Evolutionary conservation across 208 protist genomes (phyloP), one percentile per base, ranked within the genome.

Genomic region (Angomonas deanei): DNA sequence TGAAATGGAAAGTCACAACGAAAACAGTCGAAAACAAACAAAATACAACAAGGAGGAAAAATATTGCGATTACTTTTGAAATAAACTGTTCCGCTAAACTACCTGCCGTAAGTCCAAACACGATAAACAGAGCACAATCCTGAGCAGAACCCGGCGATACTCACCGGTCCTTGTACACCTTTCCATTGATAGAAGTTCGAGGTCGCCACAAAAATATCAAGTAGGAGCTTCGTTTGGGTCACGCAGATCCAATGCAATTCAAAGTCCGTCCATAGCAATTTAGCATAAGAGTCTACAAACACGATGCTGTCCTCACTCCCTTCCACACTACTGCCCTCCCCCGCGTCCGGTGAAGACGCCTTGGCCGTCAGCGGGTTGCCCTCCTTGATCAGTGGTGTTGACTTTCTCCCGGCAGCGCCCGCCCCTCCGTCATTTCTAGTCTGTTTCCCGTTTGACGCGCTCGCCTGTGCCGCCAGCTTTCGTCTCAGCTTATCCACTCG

Each of bases 231-330:
- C 11, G 80, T 72, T 65, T 96, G 76, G 8, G 89, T 96, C 8
- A 96, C 86, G 64, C 74, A 92, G 61, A 93, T 84, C 86, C 89
- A 96, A 60, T 96, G 89, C 33, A 96, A 74, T 59, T 92, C 89
- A 72, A 93, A 93, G 66, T 96, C 86, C 8, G 77, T 91, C 86
- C 89, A 96, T 38, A 96, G 68, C 30, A 96, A 72, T 62, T 90
- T 66, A 30, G 82, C 76, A 61, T 96, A 92, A 10, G 84, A 91
- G 31, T 80, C 68, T 3, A 92, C 89, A 28, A 86, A 70, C 38
- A 90, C 86, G 8, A 88, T 76, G 66, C 86, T 80, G 39, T 80
- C 62, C 56, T 80, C 66, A 54, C 64, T 72, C 17, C 33, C 58
- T 26, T 28, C 70, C 5, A 26, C 47, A 17, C 10, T 73, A 59